Base-by-base conservation (phyloP, 495 filamentous ascomycete genomes). In the Xanthoparmelia taractica region DNA sequence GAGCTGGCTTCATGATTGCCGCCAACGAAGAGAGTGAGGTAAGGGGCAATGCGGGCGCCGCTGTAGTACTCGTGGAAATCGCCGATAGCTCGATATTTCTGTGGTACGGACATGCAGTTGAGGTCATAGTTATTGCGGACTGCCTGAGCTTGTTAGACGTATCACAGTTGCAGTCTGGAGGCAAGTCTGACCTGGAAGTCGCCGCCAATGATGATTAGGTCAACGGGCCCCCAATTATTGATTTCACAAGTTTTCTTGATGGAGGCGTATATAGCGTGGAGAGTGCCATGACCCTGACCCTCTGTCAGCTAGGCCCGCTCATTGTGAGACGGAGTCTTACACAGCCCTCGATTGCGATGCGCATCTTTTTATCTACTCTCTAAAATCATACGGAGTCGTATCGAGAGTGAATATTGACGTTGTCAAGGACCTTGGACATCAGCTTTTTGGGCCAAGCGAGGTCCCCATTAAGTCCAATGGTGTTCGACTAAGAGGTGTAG, bases 51-150 rank as follows among this genome's bases (percentile, higher is more conserved):
- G 20, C 84, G 82, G 17, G 76, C 68, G 18, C 94, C 93, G 60
- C 83, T 88, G 75, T 98, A 98, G 75, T 97, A 98, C 58, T 89
- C 84, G 65, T 92, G 86, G 67, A 97, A 98, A 73, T 97, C 94
- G 8, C 87, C 89, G 58, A 98, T 82, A 34, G 83, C 73, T 45
- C 87, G 87, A 73, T 87, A 98, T 72, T 96, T 97, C 59, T 75
- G 69, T 0, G 93, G 94, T 37, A 93, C 87, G 3, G 90, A 87
- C 82, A 97, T 90, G 74, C 87, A 86, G 50, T 87, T 87, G 54
- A 97, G 79, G 72, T 98, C 94, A 58, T 85, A 82, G 2, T 86
- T 81, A 74, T 98, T 98, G 59, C 94, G 90, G 41, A 93, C 84
- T 20, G 94, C 86, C 85, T 91, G 68, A 20, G 12, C 11, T 45